These are phyloP conservation scores for Diplotaxis tenuifolia DNA, from an alignment of 345 rosid species.

Conservation along the genomic window DNA sequence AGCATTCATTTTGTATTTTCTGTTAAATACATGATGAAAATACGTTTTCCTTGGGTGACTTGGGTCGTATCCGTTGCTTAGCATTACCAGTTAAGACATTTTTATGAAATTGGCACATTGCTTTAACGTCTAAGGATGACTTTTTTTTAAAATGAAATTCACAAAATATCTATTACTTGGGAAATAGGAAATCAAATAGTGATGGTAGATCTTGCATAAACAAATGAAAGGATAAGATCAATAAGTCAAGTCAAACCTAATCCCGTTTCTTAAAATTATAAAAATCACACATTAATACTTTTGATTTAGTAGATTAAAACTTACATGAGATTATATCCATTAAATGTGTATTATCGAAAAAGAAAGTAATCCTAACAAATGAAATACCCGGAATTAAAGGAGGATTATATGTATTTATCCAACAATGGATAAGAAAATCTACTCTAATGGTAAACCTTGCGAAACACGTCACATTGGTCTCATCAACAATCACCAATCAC, in stretches of 20 bases:
- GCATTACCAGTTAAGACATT: background rate
- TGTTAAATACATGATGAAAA: no score
- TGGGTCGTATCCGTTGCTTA: background rate
- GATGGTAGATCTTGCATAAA: background rate
- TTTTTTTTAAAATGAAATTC: no score
- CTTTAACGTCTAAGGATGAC: background rate
- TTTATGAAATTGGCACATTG: no score
- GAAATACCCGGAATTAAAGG: background rate
- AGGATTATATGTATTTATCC: constrained; percentile 11
- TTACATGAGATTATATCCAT: background rate
- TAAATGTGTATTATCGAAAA: background rate
- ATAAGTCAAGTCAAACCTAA: background rate
- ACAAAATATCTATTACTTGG: background rate
- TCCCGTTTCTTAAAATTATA: background rate
- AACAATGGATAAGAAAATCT: background rate
- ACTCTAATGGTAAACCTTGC: background rate
- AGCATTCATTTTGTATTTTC: no score
- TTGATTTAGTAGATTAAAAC: background rate
- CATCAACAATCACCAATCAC: constrained; percentile 2
- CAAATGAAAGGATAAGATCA: background rate
- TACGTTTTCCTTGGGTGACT: background rate
- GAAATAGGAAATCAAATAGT: background rate
- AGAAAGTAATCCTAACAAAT: background rate
- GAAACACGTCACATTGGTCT: constrained; percentile 5
- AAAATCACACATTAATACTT: background rate